Base-by-base conservation (phyloP, 805 yeast species). In the Blastobotrys peoriensis region DNA sequence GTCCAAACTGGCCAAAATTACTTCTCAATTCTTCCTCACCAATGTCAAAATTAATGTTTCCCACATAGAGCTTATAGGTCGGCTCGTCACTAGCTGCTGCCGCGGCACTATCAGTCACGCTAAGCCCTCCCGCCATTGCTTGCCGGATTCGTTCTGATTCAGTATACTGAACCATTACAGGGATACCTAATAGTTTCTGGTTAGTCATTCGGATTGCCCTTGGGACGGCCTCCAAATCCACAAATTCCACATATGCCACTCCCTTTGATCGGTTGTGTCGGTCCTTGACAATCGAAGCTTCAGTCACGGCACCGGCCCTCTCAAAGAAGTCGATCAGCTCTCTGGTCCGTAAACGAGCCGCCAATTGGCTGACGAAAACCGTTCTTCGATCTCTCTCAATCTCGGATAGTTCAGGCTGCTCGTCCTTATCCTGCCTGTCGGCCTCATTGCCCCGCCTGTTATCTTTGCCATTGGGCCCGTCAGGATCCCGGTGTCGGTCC, bases 21-120 rank as follows among this genome's bases (percentile, higher is more conserved):
- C 73, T 65, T 35, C 68, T 67, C 62, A 86, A 82, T 44, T 88
- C 96, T 3, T 76, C 75, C 59, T 88, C 96, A 0, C 81, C 74
- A 58, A 61, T 44, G 8, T 52, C 55, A 45, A 59, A 61, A 44
- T 56, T 54, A 25, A 64, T 45, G 41, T 64, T 64, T 19, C 63
- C 62, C 17, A 62, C 59, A 41, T 60, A 59, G 28, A 63, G 41
- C 16, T 61, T 51, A 37, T 54, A 50, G 46, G 48, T 19, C n/a
- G 16, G 17, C n/a, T 21, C 16, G 43, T 25, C 30, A 25, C 10
- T 30, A 17, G 41, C n/a, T 6, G 36, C 17, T 16, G 37, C 44
- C 18, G 19, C 40, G n/a, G 35, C 40, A n/a, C 27, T 39, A 9
- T 36, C 39, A 21, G 42, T 51, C n/a, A n/a, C n/a, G n/a, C n/a